Evolutionary conservation across 2,329 filamentous ascomycete species (phyloP), one percentile per base, ranked within the genome.

Genomic region (Ambrosiella beaveri): DNA sequence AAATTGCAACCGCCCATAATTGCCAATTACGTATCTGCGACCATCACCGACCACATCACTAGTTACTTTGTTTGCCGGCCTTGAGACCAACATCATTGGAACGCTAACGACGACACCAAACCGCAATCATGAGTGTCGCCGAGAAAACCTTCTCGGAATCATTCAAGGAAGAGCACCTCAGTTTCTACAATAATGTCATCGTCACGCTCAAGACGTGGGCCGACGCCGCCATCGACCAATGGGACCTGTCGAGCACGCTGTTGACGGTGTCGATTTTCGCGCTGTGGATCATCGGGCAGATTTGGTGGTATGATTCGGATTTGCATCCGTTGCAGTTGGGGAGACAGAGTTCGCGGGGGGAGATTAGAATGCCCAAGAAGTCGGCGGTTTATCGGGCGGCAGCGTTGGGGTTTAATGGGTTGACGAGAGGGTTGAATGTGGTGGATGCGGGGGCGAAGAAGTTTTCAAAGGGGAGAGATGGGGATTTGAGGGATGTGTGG

Each of bases 401-500:
- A 61, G 83, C 85, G 6, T 90, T 91, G 17, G 85, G 94, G 71
- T 88, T 89, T 65, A 89, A 88, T 73, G 83, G 86, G 7, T 77
- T 95, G 49, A 84, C 84, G 64, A 73, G 77, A 41, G 88, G 89
- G 3, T 74, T 95, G 53, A 88, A 87, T 63, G 86, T 97, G 59
- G 91, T 88, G 71, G 85, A 89, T 57, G 72, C 84, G 0, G 85
- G 84, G 49, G 81, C 85, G 51, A 85, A 87, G 52, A 88, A 88
- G 71, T 96, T 90, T 86, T 78, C 85, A 8, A 75, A 78, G 59
- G 91, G 91, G 54, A 82, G 86, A 58, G 84, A 95, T 68, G 93
- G 93, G 50, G 91, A 98, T 65, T 73, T 98, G 63, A 80, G 91
- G 57, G 91, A 98, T 70, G 76, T 98, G 59, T 98, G 93, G 93